Base-by-base conservation (phyloP, 1,284 basidiomycete genomes). In the Austroboletus niveus region DNA sequence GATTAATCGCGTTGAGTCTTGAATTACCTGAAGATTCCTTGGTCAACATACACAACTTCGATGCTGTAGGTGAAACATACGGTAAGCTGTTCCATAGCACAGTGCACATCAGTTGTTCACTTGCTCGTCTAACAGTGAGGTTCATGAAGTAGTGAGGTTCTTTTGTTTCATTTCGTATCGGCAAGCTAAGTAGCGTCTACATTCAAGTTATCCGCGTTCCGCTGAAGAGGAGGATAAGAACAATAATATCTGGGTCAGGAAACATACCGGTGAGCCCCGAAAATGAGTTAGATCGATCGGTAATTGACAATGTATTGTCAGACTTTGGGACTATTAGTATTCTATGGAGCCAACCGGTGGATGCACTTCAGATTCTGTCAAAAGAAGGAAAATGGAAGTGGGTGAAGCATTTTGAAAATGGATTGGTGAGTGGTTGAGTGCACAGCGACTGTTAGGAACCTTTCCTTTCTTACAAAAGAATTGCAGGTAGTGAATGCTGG, bases 241-340 rank as follows among this genome's bases (percentile, higher is more conserved):
- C 0, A 78, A 78, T 47, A 74, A 80, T 42, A 75, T 82, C 17
- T 82, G 80, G 81, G 64, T 83, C 34, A 82, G 82, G 60, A 82
- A 83, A 5, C 82, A 85, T 57, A 82, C 79, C 9, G 82, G 82
- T 78, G 50, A 9, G 66, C 52, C 12, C 24, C 3, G 22, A 20
- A 24, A 24, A 24, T 24, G 24, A 2, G 8, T 15, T 42, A 22
- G 6, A 17, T 27, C 12, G 3, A 14, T 7, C 7, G 4, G 11
- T 24, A 17, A 14, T 14, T 53, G 20, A 56, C 27, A 2, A 6
- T 8, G 8, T 8, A 8, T 11, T 29, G 1, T 15, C 32, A 84
- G 83, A 85, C 58, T 75, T 82, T 54, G 81, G 78, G n/a, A 76
- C 73, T 15, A 66, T 85, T 48, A 81, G 78, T 4, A 75, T 84